Evolutionary conservation across 495 filamentous ascomycete genomes (phyloP).

Genomic region (Penicillium fimorum): DNA sequence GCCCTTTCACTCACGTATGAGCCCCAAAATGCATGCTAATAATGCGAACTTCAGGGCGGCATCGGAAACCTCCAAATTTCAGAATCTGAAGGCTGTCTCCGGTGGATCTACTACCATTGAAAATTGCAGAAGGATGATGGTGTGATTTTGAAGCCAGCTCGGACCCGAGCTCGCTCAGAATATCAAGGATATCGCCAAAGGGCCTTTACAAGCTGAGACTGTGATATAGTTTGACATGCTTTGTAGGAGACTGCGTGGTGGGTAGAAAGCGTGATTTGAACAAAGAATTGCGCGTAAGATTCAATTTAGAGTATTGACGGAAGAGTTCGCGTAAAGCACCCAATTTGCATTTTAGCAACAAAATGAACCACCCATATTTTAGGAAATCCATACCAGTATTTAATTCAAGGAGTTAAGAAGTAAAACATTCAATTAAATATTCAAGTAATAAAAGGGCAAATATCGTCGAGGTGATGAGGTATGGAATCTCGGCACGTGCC

Average conservation of each 20-base stretch:
- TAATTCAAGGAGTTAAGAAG: constrained; percentile 5
- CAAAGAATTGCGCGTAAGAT: neutral
- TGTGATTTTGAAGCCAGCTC: constrained; percentile 36
- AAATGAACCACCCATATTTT: neutral
- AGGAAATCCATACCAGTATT: neutral
- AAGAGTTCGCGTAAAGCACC: neutral
- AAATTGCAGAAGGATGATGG: constrained; percentile 30
- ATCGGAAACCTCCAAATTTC: constrained; percentile 21
- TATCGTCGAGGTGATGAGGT: constrained; percentile 28
- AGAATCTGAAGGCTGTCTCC: constrained; percentile 29
- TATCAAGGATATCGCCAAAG: constrained; percentile 24
- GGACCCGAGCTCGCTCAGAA: constrained; percentile 31
- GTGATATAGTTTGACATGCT: constrained; percentile 16
- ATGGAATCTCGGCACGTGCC: constrained; percentile 31
- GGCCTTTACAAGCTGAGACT: constrained; percentile 31
- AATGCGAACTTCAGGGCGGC: constrained; percentile 17
- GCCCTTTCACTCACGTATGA: too few species aligned
- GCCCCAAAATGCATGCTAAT: constrained; percentile 19
- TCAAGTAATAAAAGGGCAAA: neutral
- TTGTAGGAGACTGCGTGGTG: neutral
- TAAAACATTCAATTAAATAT: neutral
- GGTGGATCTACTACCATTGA: constrained; percentile 38
- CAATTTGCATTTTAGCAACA: neutral
- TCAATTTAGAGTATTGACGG: constrained; percentile 1
- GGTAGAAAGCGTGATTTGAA: neutral